Conservation (phyloP, 2,329 filamentous ascomycete species). For the Dendryphion nanum region DNA sequence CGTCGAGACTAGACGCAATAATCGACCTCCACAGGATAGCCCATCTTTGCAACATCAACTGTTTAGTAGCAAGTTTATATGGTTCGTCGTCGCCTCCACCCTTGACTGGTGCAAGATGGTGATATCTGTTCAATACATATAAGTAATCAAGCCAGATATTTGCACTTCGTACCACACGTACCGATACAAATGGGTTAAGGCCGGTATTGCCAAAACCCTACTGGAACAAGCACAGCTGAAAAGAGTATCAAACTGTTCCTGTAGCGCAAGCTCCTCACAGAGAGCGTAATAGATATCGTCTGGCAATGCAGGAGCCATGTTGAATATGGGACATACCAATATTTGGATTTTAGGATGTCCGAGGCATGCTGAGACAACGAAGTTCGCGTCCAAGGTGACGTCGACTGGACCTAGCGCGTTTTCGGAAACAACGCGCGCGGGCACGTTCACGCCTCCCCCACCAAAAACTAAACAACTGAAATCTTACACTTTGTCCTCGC, state of each 20-base stretch:
- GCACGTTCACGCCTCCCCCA: slow-evolving; percentile 4
- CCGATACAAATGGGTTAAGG: slow-evolving; percentile 64
- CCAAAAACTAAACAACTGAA: background rate
- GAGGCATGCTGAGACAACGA: background rate
- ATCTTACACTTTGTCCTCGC: no score
- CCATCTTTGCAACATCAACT: slow-evolving; percentile 56
- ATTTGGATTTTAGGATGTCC: background rate
- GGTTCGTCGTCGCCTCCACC: slow-evolving; percentile 45
- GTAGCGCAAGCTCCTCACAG: slow-evolving; percentile 57
- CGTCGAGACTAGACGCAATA: slow-evolving; percentile 61
- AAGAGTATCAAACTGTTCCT: slow-evolving; percentile 59
- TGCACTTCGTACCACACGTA: slow-evolving; percentile 42
- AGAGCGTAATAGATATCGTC: slow-evolving; percentile 62
- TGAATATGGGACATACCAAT: slow-evolving; percentile 1
- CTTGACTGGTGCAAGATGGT: slow-evolving; percentile 45
- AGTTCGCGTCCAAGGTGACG: background rate
- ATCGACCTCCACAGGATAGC: slow-evolving; percentile 67
- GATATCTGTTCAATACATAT: slow-evolving; percentile 31
- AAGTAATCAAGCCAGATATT: slow-evolving; percentile 1
- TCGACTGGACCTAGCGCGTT: slow-evolving; percentile 4
- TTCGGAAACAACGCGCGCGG: slow-evolving; percentile 3
- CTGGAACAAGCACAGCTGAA: slow-evolving; percentile 59
- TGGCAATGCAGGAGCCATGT: slow-evolving; percentile 44
- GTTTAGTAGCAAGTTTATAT: slow-evolving; percentile 42
- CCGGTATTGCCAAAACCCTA: slow-evolving; percentile 57